Base-by-base conservation (phyloP, 2,329 filamentous ascomycete species). In the Penicillium hesseltinei region DNA sequence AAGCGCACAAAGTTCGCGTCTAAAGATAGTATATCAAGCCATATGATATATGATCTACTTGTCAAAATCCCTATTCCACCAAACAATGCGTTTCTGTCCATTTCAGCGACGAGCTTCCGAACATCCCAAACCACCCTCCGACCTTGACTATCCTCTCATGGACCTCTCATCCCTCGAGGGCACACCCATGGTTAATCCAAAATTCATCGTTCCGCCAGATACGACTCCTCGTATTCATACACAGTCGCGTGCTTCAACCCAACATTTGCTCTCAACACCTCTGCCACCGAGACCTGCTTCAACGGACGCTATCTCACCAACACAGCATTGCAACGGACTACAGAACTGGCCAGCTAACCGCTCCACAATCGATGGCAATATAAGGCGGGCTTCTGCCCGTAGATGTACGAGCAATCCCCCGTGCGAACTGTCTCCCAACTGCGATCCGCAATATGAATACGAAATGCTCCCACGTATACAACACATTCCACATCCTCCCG, bases 101-200 rank as follows among this genome's bases (percentile, higher is more conserved):
- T 56, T 54, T 27, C 23, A 62, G 17, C 54, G 55, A 42, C 59
- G 35, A 52, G 33, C 48, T 33, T 33, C 38, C 15, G 38, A 54
- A 13, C n/a, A 25, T 49, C 25, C 21, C 19, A 25, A 50, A 35
- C 27, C 27, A 51, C n/a, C 36, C 35, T 40, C 45, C 17, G 39
- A 19, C 23, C 19, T 42, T n/a, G 48, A 52, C 1, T 35, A 29
- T 23, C 50, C 54, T n/a, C n/a, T 47, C 46, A 67, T 69, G 67
- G 73, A 75, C 54, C 67, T 75, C 23, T 75, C 73, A 10, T 72
- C 70, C 10, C 64, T 75, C 2, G 72, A 73, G 62, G 73, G 73
- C 3, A 70, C 70, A 43, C 71, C 71, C 2, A 63, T 74, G 25
- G 35, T 58, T 11, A 63, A 71, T 46, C 40, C 62, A 9, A 62